A percentile compares a stretch with the other conserved stretches of the same genome.
phyloP scores from a whole-genome alignment of 108 stramenopile genomes.

The Cylindrotheca closterium region DNA sequence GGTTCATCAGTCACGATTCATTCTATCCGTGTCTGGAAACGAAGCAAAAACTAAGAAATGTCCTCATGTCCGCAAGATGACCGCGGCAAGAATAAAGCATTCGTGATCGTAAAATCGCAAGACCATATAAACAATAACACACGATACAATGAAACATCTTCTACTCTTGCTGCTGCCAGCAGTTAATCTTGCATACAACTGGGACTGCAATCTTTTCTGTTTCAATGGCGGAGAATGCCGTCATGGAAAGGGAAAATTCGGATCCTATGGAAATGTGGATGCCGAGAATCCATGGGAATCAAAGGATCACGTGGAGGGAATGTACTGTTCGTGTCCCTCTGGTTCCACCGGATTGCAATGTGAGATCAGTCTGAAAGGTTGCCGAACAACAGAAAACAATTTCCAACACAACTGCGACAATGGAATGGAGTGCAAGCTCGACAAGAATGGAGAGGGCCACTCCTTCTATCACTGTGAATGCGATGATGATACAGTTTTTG shows the following conservation, averaged over 20 bases:
- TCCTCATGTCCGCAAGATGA: too few species aligned
- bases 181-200: conserved; percentile 13
- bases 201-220: conserved; percentile 33
- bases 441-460: conserved; percentile 6
- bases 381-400: conserved; percentile 5
- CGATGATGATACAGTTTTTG: conserved; percentile 13
- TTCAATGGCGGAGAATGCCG: conserved; percentile 28
- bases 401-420: conserved; percentile 43
- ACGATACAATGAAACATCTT: conserved; percentile 3
- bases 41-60: too few species aligned
- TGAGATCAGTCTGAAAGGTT: conserved; percentile 47
- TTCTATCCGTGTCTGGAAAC: too few species aligned
- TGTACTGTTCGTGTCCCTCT: conserved; percentile 60
- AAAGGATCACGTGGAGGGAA: conserved; percentile 28
- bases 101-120: too few species aligned
- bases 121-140: too few species aligned
- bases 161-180: conserved; percentile 1
- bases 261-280: conserved; percentile 16
- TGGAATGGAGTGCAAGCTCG: conserved; percentile 39
- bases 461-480: conserved; percentile 35
- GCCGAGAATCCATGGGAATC: conserved; percentile 20
- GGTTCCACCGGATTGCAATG: conserved; percentile 63
- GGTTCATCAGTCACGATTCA: too few species aligned
- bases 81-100: too few species aligned
- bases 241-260: conserved; percentile 31